These are phyloP conservation scores for Chionographis japonica DNA, from an alignment of 106 monocot genomes.

Conservation along the genomic window DNA sequence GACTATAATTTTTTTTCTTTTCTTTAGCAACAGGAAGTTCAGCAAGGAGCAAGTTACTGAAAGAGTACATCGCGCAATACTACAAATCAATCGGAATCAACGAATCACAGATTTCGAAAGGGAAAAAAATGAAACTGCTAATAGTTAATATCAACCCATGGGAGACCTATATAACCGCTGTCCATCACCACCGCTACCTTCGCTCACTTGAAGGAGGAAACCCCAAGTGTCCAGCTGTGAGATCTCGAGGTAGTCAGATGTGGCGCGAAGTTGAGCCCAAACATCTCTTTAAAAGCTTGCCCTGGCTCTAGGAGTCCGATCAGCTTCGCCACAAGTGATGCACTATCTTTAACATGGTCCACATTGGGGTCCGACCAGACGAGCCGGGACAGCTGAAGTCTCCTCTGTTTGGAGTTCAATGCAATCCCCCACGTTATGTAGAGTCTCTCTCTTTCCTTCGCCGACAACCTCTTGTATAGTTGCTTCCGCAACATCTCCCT, in stretches of 20 bases:
- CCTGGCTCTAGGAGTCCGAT: constrained; percentile 49
- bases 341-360: constrained; percentile 70
- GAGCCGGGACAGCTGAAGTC: constrained; percentile 41
- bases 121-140: background rate
- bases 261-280: constrained; percentile 69
- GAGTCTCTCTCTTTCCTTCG: constrained; percentile 48
- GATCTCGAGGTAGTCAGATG: constrained; percentile 32
- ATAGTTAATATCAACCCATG: background rate
- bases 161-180: background rate
- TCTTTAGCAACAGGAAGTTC: no score
- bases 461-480: constrained; percentile 50
- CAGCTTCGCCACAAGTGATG: constrained; percentile 63
- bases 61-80: no score
- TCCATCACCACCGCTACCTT: background rate
- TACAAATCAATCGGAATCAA: background rate
- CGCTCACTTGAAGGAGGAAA: constrained; percentile 16
- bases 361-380: constrained; percentile 67
- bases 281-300: constrained; percentile 68
- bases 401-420: constrained; percentile 67
- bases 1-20: no score
- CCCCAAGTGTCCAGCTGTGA: constrained; percentile 45
- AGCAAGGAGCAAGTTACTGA: no score
- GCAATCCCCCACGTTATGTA: constrained; percentile 75
- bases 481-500: constrained; percentile 66
- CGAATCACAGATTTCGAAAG: background rate